These are phyloP conservation scores for Acacia melanoxylon DNA, from an alignment of 306 rosid species.

Conservation along the genomic window DNA sequence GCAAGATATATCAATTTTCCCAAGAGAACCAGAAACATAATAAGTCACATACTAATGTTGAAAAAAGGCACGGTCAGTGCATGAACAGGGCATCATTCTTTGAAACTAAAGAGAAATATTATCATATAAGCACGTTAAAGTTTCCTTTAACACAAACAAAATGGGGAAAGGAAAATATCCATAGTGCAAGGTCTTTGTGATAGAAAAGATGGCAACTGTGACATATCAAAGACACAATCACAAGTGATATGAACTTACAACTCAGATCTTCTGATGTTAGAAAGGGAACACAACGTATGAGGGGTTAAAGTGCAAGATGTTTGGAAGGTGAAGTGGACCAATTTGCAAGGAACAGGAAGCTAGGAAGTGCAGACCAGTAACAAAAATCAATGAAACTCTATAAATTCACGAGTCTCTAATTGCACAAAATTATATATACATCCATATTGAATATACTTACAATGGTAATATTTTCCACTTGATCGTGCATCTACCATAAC, in stretches of 20 bases:
- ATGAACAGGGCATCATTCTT: slow-evolving; percentile 3
- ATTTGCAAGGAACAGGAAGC: slow-evolving; percentile 28
- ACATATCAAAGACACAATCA: background rate
- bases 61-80: slow-evolving; percentile 17
- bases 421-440: slow-evolving; percentile 8
- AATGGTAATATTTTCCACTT: slow-evolving; percentile 96
- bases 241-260: slow-evolving; percentile 12
- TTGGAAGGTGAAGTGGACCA: slow-evolving; percentile 1
- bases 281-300: slow-evolving; percentile 3
- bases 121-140: background rate
- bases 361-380: background rate
- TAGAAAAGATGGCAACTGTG: background rate
- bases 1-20: background rate
- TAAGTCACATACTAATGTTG: background rate
- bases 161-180: background rate
- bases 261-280: slow-evolving; percentile 19
- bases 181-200: background rate
- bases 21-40: slow-evolving; percentile 17
- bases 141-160: background rate
- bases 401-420: slow-evolving; percentile 11
- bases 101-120: slow-evolving; percentile 7
- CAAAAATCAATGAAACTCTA: slow-evolving; percentile 13
- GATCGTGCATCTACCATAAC: slow-evolving; percentile 98
- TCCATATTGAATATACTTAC: slow-evolving; percentile 49
- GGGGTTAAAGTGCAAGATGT: slow-evolving; percentile 12